Evolutionary conservation across 805 yeast genomes (phyloP).

Genomic region (Candida jianshihensis): DNA sequence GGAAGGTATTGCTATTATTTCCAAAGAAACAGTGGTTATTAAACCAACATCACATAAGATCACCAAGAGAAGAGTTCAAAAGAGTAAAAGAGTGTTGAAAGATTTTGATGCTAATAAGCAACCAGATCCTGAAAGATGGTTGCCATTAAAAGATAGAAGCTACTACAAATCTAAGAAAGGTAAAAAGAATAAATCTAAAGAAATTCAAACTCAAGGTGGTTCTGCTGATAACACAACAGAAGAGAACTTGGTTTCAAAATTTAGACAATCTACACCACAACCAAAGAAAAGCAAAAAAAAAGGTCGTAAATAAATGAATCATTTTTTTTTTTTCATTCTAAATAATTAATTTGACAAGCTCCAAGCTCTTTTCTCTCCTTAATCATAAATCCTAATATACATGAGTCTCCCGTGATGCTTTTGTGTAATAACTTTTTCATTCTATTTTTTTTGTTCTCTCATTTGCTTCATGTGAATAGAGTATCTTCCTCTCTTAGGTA

Average conservation of each 20-base stretch:
- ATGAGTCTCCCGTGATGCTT: too few species aligned
- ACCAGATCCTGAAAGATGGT: constrained; percentile 80
- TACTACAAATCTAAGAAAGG: constrained; percentile 75
- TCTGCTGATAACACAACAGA: constrained; percentile 40
- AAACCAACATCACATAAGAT: constrained; percentile 10
- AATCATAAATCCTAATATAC: too few species aligned
- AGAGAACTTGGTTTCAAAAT: constrained; percentile 19
- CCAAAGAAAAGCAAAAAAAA: constrained; percentile 18
- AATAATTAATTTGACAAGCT: too few species aligned
- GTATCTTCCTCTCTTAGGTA: constrained; percentile 97
- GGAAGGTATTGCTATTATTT: constrained; percentile 12
- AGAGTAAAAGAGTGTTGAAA: constrained; percentile 31
- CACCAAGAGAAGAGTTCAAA: constrained; percentile 26
- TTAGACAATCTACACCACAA: constrained; percentile 2
- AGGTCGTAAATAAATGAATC: constrained; percentile 22
- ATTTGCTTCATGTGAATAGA: constrained; percentile 69
- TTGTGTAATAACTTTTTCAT: too few species aligned
- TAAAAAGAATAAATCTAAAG: constrained; percentile 29
- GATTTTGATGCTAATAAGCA: constrained; percentile 31
- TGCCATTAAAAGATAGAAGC: constrained; percentile 80
- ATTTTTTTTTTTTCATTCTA: too few species aligned
- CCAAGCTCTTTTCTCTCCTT: too few species aligned
- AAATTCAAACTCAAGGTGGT: constrained; percentile 66
- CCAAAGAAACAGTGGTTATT: constrained; percentile 8
- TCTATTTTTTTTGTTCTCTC: too few species aligned